Base-by-base conservation (phyloP, 202 grass and related monocot species). In the Panicum hallii region DNA sequence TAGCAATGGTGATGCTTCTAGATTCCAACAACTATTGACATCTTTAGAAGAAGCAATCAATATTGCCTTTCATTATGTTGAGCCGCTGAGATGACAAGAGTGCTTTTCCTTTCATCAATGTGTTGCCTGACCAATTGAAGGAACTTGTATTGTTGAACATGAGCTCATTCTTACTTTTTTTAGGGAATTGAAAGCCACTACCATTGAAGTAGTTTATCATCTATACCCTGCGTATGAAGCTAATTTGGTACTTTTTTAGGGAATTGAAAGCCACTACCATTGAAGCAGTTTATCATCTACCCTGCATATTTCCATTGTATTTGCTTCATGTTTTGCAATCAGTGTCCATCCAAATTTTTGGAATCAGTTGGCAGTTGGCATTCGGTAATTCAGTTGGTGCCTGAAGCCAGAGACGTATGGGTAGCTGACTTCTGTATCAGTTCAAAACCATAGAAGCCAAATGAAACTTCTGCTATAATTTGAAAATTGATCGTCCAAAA, bases 401-500 rank as follows among this genome's bases (percentile, higher is more conserved):
- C 9, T 36, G 11, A 77, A 52, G n/a, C 10, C 14, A 34, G n/a
- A 72, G 64, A 30, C 12, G 3, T 44, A 20, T 46, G 41, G 50
- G 47, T 28, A 86, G 17, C 4, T 66, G 6, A n/a, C 66, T 14
- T 67, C 30, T 84, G 42, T 30, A 67, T 49, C 78, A 68, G 50
- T 28, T 67, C 50, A 75, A 17, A 68, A 43, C 60, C 49, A 81
- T 49, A 23, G 9, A 74, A 75, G 71, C 72, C 85, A 82, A 63
- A 78, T 34, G 85, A 81, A 46, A 72, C 83, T 57, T 85, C 65
- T 78, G 64, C 48, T 86, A 55, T 20, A 40, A 44, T 72, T 77
- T 55, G 56, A 63, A 61, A 90, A 73, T 49, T 52, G 49, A 79
- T 73, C n/a, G 17, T 74, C 72, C 79, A 86, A 83, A 79, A 83